Evolutionary conservation across 148 eudicot genomes (phyloP).

Genomic region (Nepenthes gracilis): DNA sequence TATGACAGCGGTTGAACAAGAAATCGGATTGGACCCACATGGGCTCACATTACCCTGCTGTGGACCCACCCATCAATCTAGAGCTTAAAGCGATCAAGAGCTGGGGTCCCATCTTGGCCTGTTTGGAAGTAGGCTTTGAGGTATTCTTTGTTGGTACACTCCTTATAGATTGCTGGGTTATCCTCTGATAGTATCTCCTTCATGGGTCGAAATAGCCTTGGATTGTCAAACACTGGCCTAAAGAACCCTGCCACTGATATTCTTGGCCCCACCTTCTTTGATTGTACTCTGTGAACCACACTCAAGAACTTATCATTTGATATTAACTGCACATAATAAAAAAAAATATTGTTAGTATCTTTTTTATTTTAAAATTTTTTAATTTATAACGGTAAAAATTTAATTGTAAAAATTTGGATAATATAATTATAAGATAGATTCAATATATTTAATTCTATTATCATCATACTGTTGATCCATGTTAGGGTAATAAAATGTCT

Average conservation of each 20-base stretch:
- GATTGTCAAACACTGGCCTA: slow-evolving; percentile 4
- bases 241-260: slow-evolving; percentile 25
- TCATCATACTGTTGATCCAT: no score
- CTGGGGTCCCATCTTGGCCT: background rate
- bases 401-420: no score
- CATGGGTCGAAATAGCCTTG: slow-evolving; percentile 20
- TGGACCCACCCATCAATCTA: background rate
- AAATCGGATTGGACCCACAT: no score
- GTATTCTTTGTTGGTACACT: slow-evolving; percentile 13
- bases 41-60: no score
- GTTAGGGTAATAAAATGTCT: no score
- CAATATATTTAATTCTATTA: no score
- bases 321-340: slow-evolving; percentile 19
- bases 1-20: no score
- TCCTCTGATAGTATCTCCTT: slow-evolving; percentile 3
- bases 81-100: slow-evolving; percentile 13
- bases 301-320: slow-evolving; percentile 24
- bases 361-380: no score
- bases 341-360: background rate
- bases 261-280: slow-evolving; percentile 21
- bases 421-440: no score
- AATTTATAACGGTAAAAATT: background rate
- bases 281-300: slow-evolving; percentile 24
- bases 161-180: slow-evolving; percentile 14
- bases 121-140: background rate